Evolutionary conservation across 139 green algal genomes (phyloP).

Genomic region (Nannochloris sp.): DNA sequence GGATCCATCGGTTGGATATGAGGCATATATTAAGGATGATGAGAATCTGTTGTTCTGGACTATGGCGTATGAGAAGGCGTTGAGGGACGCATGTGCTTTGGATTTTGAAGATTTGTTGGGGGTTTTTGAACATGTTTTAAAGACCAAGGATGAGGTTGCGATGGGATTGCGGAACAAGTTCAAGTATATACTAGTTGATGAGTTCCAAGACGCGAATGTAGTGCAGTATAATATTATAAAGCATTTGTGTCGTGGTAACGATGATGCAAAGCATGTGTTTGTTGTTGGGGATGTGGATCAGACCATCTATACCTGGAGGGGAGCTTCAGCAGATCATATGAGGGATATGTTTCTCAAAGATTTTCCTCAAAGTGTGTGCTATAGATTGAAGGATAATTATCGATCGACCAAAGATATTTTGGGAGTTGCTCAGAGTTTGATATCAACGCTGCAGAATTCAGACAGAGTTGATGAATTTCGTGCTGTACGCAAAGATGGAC

Average conservation of each 20-base stretch:
- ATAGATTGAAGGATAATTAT: constrained; percentile 38
- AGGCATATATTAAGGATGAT: too few species aligned
- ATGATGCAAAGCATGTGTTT: constrained; percentile 37
- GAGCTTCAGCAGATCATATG: constrained; percentile 40
- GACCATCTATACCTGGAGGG: constrained; percentile 69
- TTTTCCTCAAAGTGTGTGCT: constrained; percentile 17
- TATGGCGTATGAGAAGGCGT: constrained; percentile 4
- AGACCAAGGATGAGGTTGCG: neutral
- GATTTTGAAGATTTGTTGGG: constrained; percentile 42
- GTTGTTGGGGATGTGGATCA: constrained; percentile 77
- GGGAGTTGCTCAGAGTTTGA: constrained; percentile 21
- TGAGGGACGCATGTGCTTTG: constrained; percentile 10
- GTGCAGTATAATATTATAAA: constrained; percentile 53
- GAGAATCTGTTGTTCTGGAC: constrained; percentile 6
- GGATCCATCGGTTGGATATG: too few species aligned
- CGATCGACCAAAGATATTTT: constrained; percentile 35
- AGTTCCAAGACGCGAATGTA: constrained; percentile 61
- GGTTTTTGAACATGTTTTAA: constrained; percentile 20
- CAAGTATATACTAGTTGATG: constrained; percentile 47
- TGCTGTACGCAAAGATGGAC: neutral
- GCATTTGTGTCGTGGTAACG: constrained; percentile 16
- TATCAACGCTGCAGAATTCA: neutral
- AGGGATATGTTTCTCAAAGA: constrained; percentile 19
- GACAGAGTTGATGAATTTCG: neutral
- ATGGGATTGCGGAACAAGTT: neutral